phyloP scores from a whole-genome alignment of 1,284 basidiomycete genomes.

The Puccinia novopanici region DNA sequence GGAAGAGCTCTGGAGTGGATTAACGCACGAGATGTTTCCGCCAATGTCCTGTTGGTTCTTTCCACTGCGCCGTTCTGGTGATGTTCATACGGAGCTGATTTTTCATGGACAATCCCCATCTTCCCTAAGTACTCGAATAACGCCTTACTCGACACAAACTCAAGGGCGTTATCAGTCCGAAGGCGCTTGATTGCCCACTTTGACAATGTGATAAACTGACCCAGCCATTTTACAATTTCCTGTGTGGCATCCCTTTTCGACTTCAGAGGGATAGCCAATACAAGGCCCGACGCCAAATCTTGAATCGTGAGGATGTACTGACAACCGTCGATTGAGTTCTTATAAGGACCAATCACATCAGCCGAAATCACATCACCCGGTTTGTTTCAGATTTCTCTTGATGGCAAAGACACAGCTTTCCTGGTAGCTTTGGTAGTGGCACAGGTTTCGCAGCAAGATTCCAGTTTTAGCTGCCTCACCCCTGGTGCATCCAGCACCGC shows the following conservation, averaged over 20 bases:
- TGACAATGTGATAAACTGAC: not conserved
- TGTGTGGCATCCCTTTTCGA: not conserved
- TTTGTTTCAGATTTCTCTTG: not conserved
- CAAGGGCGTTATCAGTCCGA: not conserved
- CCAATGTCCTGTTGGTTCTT: no score
- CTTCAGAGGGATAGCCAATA: not conserved
- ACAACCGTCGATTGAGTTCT: not conserved
- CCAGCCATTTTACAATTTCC: not conserved
- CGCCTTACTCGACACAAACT: not conserved
- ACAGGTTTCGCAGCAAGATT: no score
- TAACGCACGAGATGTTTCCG: no score
- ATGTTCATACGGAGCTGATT: no score
- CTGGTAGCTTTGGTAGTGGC: not conserved
- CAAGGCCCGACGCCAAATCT: not conserved
- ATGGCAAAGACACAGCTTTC: not conserved
- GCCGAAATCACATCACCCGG: constrained; percentile 2
- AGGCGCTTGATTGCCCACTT: not conserved
- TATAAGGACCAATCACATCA: not conserved
- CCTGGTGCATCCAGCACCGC: no score
- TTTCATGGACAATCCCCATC: no score
- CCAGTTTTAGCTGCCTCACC: no score
- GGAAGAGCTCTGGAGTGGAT: not conserved
- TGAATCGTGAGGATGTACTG: not conserved
- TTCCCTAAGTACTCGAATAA: not conserved
- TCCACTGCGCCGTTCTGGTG: no score